Conservation (phyloP, 257 asterid species). For the Lycium barbarum region DNA sequence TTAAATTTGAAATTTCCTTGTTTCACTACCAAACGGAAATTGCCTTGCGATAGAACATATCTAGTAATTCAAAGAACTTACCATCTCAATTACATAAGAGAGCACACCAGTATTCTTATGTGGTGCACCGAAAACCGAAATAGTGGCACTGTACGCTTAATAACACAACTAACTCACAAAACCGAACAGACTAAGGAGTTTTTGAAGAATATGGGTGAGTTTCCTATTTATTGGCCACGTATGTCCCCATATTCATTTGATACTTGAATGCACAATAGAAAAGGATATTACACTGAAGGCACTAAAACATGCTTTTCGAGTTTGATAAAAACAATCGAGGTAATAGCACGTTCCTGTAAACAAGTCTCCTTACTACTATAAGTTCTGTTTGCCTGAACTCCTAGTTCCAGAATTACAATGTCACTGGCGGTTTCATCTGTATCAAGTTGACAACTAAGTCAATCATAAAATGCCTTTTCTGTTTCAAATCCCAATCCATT, state of each 20-base stretch:
- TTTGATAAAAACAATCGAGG: not conserved
- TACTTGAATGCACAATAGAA: not conserved
- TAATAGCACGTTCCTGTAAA: not conserved
- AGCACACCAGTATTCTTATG: not conserved
- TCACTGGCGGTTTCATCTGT: not conserved
- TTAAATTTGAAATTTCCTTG: not conserved
- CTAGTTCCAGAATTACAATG: not conserved
- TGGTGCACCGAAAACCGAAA: not conserved
- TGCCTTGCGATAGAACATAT: not conserved
- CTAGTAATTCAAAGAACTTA: not conserved
- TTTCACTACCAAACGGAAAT: slow-evolving; percentile 2
- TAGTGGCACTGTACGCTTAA: not conserved
- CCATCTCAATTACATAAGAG: slow-evolving; percentile 6
- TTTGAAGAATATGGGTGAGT: not conserved
- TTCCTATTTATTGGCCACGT: not conserved
- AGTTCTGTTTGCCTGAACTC: not conserved
- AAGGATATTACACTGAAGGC: not conserved
- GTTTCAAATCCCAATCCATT: not conserved
- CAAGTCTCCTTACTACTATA: not conserved
- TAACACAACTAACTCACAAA: not conserved
- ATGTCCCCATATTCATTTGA: not conserved
- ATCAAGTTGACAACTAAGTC: not conserved
- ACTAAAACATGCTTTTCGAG: not conserved
- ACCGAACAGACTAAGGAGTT: not conserved
- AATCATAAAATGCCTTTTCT: not conserved